These are phyloP conservation scores for Acanthamoeba divionensis DNA, from an alignment of 208 protist genomes.

Conservation along the genomic window DNA sequence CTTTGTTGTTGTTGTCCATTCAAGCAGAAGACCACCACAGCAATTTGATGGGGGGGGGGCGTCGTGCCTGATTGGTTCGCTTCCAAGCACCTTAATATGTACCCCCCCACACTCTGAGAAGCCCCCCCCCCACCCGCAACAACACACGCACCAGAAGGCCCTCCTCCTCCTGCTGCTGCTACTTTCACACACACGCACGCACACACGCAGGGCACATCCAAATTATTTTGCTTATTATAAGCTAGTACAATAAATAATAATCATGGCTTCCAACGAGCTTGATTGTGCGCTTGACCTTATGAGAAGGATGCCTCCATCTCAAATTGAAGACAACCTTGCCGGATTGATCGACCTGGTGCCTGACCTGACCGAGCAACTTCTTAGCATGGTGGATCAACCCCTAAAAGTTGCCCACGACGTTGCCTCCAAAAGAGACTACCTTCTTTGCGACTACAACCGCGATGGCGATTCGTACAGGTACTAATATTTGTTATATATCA, in stretches of 20 bases:
- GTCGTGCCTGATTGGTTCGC: no score
- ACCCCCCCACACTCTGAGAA: no score
- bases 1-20: no score
- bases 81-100: no score
- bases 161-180: background rate
- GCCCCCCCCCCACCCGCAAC: background rate
- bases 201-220: background rate
- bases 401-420: conserved; percentile 79
- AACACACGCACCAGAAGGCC: background rate
- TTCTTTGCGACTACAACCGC: conserved; percentile 90
- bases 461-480: conserved; percentile 89
- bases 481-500: background rate
- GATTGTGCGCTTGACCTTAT: conserved; percentile 85
- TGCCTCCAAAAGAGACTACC: conserved; percentile 73
- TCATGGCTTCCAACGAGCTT: conserved; percentile 60
- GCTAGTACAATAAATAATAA: conserved; percentile 21
- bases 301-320: conserved; percentile 82
- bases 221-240: background rate
- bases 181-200: background rate
- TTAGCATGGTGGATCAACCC: conserved; percentile 85
- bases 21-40: no score
- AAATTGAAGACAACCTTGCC: conserved; percentile 81
- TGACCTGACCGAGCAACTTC: conserved; percentile 85
- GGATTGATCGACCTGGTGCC: conserved; percentile 81
- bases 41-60: no score